These are phyloP conservation scores for Verticillium tricorpus DNA, from an alignment of 2,329 filamentous ascomycete species.

Conservation along the genomic window DNA sequence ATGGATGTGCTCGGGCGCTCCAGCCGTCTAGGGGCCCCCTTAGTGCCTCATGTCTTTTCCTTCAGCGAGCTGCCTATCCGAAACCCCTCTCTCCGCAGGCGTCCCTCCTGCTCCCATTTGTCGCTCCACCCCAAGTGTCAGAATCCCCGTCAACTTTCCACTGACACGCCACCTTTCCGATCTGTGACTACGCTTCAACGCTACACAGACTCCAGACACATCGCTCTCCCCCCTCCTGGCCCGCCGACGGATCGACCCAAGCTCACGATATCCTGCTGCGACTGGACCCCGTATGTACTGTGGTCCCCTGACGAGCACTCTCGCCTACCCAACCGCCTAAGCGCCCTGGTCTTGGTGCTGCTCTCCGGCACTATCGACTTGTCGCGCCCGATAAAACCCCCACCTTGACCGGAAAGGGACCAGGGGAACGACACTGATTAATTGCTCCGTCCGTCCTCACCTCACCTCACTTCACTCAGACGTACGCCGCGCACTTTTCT, in stretches of 20 bases:
- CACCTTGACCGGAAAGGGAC: slow-evolving; percentile 2
- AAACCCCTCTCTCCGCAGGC: slow-evolving; percentile 1
- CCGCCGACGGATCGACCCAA: too few species aligned
- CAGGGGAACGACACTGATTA: slow-evolving; percentile 1
- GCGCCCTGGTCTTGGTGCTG: background rate
- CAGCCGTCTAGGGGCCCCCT: background rate
- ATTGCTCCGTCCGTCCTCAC: background rate
- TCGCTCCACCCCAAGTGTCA: slow-evolving; percentile 1
- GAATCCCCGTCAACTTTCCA: background rate
- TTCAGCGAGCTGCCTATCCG: slow-evolving; percentile 1
- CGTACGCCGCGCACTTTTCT: background rate
- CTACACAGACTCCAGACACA: background rate
- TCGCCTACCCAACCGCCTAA: background rate
- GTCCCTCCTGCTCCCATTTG: background rate
- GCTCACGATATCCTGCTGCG: background rate
- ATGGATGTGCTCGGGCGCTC: background rate
- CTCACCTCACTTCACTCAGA: background rate
- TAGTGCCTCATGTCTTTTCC: background rate
- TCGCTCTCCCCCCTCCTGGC: background rate
- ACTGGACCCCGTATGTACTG: background rate
- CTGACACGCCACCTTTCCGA: background rate
- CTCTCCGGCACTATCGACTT: slow-evolving; percentile 5
- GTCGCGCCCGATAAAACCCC: slow-evolving; percentile 4
- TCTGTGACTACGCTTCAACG: background rate
- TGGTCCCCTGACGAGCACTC: background rate